phyloP scores from a whole-genome alignment of 805 yeast species.

The Candida mattraensis region DNA sequence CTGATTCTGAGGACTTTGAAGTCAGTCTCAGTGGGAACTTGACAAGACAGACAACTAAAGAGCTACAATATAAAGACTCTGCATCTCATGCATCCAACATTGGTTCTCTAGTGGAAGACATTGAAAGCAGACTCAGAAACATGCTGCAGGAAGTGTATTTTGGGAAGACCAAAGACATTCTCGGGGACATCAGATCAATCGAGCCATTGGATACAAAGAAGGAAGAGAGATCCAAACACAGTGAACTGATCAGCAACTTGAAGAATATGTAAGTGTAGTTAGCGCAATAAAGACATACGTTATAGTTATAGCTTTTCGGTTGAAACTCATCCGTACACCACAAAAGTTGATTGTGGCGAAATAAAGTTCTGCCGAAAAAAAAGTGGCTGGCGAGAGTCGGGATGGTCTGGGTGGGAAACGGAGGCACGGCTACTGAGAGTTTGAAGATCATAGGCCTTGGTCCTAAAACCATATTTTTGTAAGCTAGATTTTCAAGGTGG shows the following conservation, averaged over 20 bases:
- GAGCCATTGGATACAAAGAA: constrained; percentile 35
- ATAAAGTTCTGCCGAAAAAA: background rate
- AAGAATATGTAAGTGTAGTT: constrained; percentile 25
- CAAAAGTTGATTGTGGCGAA: too few relatives aligned
- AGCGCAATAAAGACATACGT: background rate
- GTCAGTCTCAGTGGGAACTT: constrained; percentile 73
- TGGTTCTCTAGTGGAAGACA: constrained; percentile 83
- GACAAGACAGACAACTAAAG: constrained; percentile 76
- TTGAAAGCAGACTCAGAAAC: constrained; percentile 84
- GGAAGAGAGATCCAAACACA: constrained; percentile 40
- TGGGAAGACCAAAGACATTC: constrained; percentile 88
- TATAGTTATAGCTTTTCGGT: background rate
- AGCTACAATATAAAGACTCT: constrained; percentile 46
- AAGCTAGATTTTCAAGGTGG: background rate
- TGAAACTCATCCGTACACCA: constrained; percentile 5
- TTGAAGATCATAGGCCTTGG: too few relatives aligned
- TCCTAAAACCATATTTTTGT: too few relatives aligned
- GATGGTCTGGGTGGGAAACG: too few relatives aligned
- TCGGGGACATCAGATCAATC: constrained; percentile 63
- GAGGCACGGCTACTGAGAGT: constrained; percentile 3
- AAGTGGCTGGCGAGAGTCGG: constrained; percentile 6
- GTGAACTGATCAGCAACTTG: constrained; percentile 41
- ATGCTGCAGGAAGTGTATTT: constrained; percentile 91
- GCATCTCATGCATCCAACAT: constrained; percentile 79
- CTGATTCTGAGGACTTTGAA: constrained; percentile 32